Percentiles rank a stretch among this genome's conserved stretches.
Evolutionary conservation across 2,329 filamentous ascomycete species (phyloP).

Genomic region (Aureobasidium sp.): DNA sequence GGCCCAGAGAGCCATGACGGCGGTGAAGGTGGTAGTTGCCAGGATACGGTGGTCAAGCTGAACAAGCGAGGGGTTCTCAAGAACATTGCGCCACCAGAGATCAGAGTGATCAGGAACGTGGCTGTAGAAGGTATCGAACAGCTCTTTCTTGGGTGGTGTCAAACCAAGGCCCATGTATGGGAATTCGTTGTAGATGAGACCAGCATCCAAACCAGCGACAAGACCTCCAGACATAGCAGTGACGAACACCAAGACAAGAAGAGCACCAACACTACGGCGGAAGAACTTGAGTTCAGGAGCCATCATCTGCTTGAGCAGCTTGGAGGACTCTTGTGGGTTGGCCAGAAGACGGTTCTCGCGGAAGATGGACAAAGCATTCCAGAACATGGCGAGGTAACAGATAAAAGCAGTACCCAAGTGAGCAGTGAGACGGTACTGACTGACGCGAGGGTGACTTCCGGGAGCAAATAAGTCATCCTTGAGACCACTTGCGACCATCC

Average conservation of each 20-base stretch:
- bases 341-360: constrained; percentile 68
- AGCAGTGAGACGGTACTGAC: constrained; percentile 84
- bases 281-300: constrained; percentile 65
- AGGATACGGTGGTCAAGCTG: constrained; percentile 93
- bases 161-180: constrained; percentile 86
- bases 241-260: constrained; percentile 71
- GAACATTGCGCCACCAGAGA: constrained; percentile 93
- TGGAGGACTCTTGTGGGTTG: constrained; percentile 51
- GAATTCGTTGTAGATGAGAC: constrained; percentile 98
- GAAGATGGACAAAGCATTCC: constrained; percentile 77
- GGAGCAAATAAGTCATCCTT: constrained; percentile 93
- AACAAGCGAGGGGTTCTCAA: constrained; percentile 92
- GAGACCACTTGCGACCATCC: constrained; percentile 97
- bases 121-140: constrained; percentile 80
- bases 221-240: constrained; percentile 92
- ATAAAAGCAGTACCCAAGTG: constrained; percentile 87
- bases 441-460: constrained; percentile 84
- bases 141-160: constrained; percentile 71
- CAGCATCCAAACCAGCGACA: constrained; percentile 90
- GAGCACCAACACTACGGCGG: constrained; percentile 61
- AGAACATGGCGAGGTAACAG: constrained; percentile 91
- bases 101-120: constrained; percentile 71
- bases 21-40: constrained; percentile 79
- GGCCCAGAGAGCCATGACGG: constrained; percentile 70
- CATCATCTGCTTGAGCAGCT: constrained; percentile 53